Conservation (phyloP, 2,329 filamentous ascomycete species). For the Hymenoscyphus fraxineus region DNA sequence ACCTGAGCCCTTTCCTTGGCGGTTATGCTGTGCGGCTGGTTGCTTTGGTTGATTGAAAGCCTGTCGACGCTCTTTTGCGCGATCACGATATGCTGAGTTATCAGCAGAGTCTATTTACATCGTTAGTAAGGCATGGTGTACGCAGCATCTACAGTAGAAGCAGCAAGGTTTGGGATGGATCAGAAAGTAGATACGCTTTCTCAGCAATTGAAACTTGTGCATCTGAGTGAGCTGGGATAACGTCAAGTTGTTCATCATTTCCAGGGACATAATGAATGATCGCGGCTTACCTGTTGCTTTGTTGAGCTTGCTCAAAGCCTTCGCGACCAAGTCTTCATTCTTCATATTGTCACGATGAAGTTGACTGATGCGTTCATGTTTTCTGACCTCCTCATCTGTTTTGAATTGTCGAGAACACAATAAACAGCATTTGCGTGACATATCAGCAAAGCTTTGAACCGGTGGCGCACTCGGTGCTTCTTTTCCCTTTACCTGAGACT, state of each 20-base stretch:
- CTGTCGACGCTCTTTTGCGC: conserved; percentile 63
- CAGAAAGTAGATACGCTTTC: conserved; percentile 66
- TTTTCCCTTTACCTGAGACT: conserved; percentile 16
- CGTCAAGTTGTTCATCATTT: conserved; percentile 82
- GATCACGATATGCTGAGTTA: conserved; percentile 44
- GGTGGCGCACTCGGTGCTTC: conserved; percentile 35
- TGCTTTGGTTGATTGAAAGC: conserved; percentile 59
- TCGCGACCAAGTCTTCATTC: conserved; percentile 44
- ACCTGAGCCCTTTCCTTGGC: conserved; percentile 29
- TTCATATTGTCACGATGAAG: conserved; percentile 53
- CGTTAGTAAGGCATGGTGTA: neutral
- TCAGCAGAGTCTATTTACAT: conserved; percentile 18
- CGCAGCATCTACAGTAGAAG: neutral
- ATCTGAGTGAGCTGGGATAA: conserved; percentile 99
- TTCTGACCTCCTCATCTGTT: conserved; percentile 49
- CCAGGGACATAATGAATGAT: conserved; percentile 27
- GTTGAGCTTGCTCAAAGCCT: conserved; percentile 38
- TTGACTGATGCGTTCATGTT: conserved; percentile 56
- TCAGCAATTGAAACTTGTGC: conserved; percentile 81
- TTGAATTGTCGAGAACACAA: conserved; percentile 59
- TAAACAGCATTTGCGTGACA: conserved; percentile 54
- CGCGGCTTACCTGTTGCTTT: conserved; percentile 26
- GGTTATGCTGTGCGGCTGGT: conserved; percentile 41
- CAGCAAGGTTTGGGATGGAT: conserved; percentile 29
- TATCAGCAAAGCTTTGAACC: conserved; percentile 57